Percentiles rank a stretch among this genome's conserved stretches.
phyloP scores from a whole-genome alignment of 495 filamentous ascomycete species.

The Lasiosphaeriaceae sp. region DNA sequence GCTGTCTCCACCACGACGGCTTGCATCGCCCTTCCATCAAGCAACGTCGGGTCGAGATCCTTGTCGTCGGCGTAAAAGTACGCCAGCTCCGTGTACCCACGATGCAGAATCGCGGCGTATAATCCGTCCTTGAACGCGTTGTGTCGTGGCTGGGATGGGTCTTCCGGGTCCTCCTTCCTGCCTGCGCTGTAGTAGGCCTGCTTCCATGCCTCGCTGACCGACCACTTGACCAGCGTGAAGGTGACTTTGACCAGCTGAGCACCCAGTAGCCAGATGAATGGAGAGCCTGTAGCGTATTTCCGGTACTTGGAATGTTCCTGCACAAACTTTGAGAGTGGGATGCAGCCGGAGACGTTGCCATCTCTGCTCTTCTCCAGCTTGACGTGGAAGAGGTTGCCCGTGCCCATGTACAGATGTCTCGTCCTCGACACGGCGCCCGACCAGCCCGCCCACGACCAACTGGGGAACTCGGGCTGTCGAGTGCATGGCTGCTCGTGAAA shows the following conservation, averaged over 20 bases:
- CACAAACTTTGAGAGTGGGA: neutral
- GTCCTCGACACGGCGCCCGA: neutral
- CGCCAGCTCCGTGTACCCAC: neutral
- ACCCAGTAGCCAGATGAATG: neutral
- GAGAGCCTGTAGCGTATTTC: neutral
- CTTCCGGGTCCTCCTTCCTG: too few species aligned
- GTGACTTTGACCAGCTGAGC: neutral
- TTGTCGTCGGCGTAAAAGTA: neutral
- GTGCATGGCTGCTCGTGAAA: neutral
- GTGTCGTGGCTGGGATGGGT: neutral
- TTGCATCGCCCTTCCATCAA: neutral
- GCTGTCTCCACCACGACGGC: neutral
- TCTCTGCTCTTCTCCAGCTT: neutral
- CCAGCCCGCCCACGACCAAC: neutral
- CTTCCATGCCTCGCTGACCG: neutral
- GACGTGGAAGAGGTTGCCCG: neutral
- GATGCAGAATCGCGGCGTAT: neutral
- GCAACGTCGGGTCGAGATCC: neutral
- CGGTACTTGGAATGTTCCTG: neutral
- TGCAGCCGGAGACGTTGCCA: too few species aligned
- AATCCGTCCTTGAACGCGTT: neutral
- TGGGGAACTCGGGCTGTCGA: neutral
- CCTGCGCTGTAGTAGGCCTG: neutral
- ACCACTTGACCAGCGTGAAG: neutral
- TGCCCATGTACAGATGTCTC: neutral